Evolutionary conservation across 495 filamentous ascomycete species (phyloP).

Genomic region (Corynascus novoguineensis): DNA sequence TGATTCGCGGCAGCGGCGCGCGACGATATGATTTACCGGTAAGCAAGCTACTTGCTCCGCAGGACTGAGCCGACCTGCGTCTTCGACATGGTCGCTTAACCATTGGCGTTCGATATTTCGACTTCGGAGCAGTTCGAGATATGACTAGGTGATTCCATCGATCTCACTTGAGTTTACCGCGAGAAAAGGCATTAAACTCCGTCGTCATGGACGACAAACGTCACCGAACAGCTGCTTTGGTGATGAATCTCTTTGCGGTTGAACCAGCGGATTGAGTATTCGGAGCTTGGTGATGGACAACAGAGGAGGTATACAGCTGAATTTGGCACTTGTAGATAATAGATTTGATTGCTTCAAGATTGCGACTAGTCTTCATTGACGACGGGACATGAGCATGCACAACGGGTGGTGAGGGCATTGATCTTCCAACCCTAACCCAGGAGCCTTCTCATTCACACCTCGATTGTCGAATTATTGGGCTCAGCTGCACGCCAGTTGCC

Average conservation of each 20-base stretch:
- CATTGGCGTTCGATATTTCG: neutral
- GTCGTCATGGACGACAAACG: neutral
- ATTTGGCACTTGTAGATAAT: neutral
- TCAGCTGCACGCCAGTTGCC: too few species aligned
- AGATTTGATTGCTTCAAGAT: neutral
- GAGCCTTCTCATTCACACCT: too few species aligned
- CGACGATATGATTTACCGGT: constrained; percentile 24
- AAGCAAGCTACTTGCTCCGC: neutral
- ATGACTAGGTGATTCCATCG: neutral
- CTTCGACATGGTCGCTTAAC: neutral
- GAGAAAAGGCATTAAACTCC: neutral
- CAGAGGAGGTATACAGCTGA: neutral
- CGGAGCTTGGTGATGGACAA: neutral
- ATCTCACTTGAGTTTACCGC: neutral
- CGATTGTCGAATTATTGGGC: too few species aligned
- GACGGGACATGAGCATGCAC: too few species aligned
- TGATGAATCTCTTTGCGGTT: neutral
- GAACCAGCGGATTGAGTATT: neutral
- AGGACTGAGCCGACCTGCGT: neutral
- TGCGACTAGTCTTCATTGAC: too few species aligned
- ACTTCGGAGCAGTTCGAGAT: neutral
- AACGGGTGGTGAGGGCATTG: too few species aligned
- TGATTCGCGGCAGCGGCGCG: constrained; percentile 14
- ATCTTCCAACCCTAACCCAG: too few species aligned
- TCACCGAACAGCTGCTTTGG: neutral